A percentile compares a stretch with the other conserved stretches of the same genome.
Evolutionary conservation across 2,329 filamentous ascomycete genomes (phyloP).

Genomic region (Aureobasidium sp.): DNA sequence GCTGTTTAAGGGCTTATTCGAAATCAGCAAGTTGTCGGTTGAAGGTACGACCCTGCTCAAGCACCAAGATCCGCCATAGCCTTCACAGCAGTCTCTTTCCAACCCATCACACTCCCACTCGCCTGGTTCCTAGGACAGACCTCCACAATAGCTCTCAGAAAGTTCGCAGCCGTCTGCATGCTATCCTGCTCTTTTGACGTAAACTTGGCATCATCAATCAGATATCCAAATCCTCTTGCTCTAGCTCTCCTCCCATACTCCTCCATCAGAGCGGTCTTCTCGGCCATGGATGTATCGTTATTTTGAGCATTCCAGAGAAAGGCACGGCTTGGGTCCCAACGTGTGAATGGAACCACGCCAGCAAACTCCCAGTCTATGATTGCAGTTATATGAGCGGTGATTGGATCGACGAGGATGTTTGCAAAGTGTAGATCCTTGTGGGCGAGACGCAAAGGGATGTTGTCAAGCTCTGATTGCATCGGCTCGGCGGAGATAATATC

Average conservation of each 20-base stretch:
- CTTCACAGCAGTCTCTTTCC: background rate
- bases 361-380: constrained; percentile 13
- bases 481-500: background rate
- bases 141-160: constrained; percentile 1
- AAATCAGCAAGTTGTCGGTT: too few species aligned
- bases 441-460: background rate
- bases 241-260: background rate
- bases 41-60: background rate
- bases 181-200: background rate
- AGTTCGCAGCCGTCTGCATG: background rate
- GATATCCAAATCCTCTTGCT: background rate
- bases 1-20: too few species aligned
- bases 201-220: background rate
- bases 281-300: background rate
- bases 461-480: background rate
- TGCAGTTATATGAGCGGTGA: background rate
- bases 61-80: background rate
- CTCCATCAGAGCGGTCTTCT: background rate
- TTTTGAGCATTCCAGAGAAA: constrained; percentile 11
- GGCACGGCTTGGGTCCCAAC: constrained; percentile 1
- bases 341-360: background rate
- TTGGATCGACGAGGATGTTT: background rate
- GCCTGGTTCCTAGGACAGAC: background rate
- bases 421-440: constrained; percentile 13
- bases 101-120: background rate